Evolutionary conservation across 148 eudicot species (phyloP).

Genomic region (Simmondsia chinensis): DNA sequence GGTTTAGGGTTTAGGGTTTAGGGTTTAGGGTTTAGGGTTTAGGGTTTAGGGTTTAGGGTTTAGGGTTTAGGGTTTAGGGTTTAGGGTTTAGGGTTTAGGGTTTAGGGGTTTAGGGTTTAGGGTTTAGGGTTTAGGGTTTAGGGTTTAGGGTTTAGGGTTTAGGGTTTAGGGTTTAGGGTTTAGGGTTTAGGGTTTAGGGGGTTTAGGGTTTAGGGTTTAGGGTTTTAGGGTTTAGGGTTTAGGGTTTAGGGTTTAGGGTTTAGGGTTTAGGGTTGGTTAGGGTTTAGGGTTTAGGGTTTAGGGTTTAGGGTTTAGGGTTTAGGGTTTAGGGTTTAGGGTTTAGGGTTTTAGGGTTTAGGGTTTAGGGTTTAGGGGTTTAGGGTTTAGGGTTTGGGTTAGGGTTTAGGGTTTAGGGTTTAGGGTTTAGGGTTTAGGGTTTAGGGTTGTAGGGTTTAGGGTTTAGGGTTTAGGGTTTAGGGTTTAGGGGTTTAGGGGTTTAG

Average conservation of each 20-base stretch:
- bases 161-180: conserved; percentile 7
- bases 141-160: conserved; percentile 9
- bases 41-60: conserved; percentile 9
- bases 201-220: conserved; percentile 1
- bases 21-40: conserved; percentile 14
- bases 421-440: too few species aligned
- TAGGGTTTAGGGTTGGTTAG: conserved; percentile 14
- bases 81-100: conserved; percentile 15
- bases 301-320: conserved; percentile 15
- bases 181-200: conserved; percentile 6
- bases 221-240: conserved; percentile 13
- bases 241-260: conserved; percentile 14
- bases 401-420: conserved; percentile 2
- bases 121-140: conserved; percentile 6
- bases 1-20: conserved; percentile 20
- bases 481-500: too few species aligned
- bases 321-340: conserved; percentile 13
- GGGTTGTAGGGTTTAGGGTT: too few species aligned
- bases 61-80: conserved; percentile 13
- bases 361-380: not conserved
- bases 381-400: too few species aligned
- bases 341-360: conserved; percentile 9
- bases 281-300: conserved; percentile 12
- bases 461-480: too few species aligned
- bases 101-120: too few species aligned